These are phyloP conservation scores for Nidularia pulvinata DNA, from an alignment of 768 basidiomycete genomes.

Conservation along the genomic window DNA sequence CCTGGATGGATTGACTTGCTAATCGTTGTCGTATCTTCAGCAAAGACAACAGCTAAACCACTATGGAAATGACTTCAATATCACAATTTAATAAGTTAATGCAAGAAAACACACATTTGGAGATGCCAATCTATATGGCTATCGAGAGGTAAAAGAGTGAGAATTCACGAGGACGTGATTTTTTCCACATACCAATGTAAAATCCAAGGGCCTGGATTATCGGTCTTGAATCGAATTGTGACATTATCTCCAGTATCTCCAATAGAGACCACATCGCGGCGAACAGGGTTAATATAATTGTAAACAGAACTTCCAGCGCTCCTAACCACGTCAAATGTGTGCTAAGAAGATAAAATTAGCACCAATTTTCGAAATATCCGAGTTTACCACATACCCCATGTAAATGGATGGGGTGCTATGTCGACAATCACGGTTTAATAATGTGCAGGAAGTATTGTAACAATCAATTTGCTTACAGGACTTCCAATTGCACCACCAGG, in stretches of 20 bases:
- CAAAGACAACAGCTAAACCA: constrained; percentile 32
- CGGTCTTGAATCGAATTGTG: neutral
- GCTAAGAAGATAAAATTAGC: constrained; percentile 16
- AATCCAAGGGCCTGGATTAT: neutral
- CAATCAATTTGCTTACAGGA: constrained; percentile 19
- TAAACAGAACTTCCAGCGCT: constrained; percentile 30
- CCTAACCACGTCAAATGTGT: constrained; percentile 41
- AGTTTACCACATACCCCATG: constrained; percentile 23
- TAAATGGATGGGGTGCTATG: constrained; percentile 35
- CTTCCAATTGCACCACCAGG: constrained; percentile 31
- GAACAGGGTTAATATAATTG: constrained; percentile 51
- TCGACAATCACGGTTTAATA: neutral
- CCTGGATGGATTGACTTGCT: constrained; percentile 9
- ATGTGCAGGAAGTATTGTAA: neutral
- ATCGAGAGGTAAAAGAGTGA: neutral
- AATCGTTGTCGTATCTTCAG: constrained; percentile 17
- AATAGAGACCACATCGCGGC: constrained; percentile 47
- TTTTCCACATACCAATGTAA: neutral
- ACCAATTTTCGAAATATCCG: neutral
- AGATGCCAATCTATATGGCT: neutral
- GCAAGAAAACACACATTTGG: neutral
- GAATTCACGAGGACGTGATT: neutral
- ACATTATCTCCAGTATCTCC: constrained; percentile 9
- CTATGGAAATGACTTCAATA: constrained; percentile 5
- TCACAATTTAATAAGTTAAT: neutral